These are phyloP conservation scores for Linaria vulgaris DNA, from an alignment of 257 asterid species.

Conservation along the genomic window DNA sequence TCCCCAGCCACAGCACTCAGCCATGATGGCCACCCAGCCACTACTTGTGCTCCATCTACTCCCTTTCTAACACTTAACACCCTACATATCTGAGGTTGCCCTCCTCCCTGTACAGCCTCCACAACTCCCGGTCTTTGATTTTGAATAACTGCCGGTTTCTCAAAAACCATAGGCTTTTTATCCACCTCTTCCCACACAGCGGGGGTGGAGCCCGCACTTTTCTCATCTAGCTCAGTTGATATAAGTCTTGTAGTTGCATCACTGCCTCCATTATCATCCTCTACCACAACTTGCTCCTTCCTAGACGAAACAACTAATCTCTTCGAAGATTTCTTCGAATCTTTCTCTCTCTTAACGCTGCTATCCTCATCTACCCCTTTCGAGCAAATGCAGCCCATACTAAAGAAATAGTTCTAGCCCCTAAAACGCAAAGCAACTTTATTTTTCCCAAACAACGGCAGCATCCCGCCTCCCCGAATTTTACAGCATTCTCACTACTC, in stretches of 20 bases:
- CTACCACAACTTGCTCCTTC: conserved; percentile 54
- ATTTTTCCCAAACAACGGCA: conserved; percentile 34
- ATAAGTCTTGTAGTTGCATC: conserved; percentile 64
- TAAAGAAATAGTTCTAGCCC: conserved; percentile 39
- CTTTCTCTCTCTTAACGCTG: conserved; percentile 45
- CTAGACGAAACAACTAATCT: conserved; percentile 44
- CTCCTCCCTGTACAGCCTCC: conserved; percentile 34
- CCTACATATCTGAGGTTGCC: conserved; percentile 57
- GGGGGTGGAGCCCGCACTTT: conserved; percentile 65
- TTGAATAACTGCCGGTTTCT: conserved; percentile 36
- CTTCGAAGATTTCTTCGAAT: conserved; percentile 50
- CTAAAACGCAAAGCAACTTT: conserved; percentile 54
- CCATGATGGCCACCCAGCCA: conserved; percentile 95
- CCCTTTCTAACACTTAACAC: conserved; percentile 60
- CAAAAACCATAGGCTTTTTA: conserved; percentile 42
- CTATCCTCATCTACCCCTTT: conserved; percentile 57
- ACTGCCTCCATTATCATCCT: conserved; percentile 56
- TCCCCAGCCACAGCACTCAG: conserved; percentile 84
- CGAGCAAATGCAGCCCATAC: conserved; percentile 85
- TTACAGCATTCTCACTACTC: conserved; percentile 44
- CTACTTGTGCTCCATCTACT: conserved; percentile 72
- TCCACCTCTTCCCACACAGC: conserved; percentile 46
- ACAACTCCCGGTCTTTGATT: conserved; percentile 27
- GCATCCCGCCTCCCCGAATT: conserved; percentile 33
- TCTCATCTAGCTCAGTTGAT: conserved; percentile 51